Conservation (phyloP, 345 rosid genomes). For the Dovyalis caffra region DNA sequence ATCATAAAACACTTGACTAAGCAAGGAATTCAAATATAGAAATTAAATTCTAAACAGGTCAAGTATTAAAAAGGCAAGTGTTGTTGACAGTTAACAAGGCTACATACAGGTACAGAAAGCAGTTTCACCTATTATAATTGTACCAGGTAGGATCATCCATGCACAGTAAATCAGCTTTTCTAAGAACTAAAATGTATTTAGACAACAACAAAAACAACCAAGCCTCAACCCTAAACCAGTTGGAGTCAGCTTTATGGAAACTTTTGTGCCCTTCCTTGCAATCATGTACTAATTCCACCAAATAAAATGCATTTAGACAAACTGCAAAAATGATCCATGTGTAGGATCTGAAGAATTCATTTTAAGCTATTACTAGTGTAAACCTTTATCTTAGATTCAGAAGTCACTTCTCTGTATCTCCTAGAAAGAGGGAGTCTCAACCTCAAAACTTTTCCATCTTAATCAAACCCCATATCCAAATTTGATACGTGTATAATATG, state of each 20-base stretch:
- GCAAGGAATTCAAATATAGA: neutral
- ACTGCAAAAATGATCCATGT: neutral
- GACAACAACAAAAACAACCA: neutral
- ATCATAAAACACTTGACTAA: slow-evolving; percentile 1
- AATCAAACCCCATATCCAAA: neutral
- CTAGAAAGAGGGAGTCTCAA: neutral
- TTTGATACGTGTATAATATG: neutral
- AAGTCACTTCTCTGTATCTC: neutral
- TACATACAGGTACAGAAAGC: neutral
- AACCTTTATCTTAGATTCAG: neutral
- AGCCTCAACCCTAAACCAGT: neutral
- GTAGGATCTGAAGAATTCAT: neutral
- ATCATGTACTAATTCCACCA: neutral
- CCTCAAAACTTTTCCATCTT: neutral
- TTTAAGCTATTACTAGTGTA: neutral
- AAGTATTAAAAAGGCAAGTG: neutral
- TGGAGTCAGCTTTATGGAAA: neutral
- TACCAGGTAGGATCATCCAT: neutral
- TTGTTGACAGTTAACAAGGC: neutral
- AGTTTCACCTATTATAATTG: neutral
- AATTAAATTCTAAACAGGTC: neutral
- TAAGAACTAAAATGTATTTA: neutral
- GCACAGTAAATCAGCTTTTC: neutral
- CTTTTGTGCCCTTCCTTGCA: neutral
- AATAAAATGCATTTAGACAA: neutral